phyloP scores from a whole-genome alignment of 2,329 filamentous ascomycete genomes.

The Cercospora canescens region DNA sequence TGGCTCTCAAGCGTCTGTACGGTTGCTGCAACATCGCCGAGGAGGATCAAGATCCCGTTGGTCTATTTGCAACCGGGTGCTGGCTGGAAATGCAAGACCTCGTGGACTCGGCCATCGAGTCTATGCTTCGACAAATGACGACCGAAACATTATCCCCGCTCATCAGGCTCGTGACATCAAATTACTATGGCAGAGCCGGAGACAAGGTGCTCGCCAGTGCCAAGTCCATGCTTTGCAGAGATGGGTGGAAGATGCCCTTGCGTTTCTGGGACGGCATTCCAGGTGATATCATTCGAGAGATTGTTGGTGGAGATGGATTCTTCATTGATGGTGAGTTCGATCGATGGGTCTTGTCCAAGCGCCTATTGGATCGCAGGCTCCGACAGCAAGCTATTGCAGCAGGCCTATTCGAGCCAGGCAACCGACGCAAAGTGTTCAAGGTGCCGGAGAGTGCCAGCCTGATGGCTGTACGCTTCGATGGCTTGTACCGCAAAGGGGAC shows the following conservation, averaged over 20 bases:
- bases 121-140: slow-evolving; percentile 57
- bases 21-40: slow-evolving; percentile 51
- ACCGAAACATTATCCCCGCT: slow-evolving; percentile 50
- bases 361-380: slow-evolving; percentile 54
- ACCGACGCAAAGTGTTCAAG: slow-evolving; percentile 44
- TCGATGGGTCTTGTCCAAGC: slow-evolving; percentile 56
- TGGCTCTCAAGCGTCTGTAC: slow-evolving; percentile 57
- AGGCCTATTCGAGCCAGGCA: slow-evolving; percentile 48
- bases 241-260: slow-evolving; percentile 58
- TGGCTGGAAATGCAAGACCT: slow-evolving; percentile 61
- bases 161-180: slow-evolving; percentile 55
- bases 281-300: slow-evolving; percentile 58
- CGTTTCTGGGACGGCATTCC: slow-evolving; percentile 59
- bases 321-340: slow-evolving; percentile 60
- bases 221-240: slow-evolving; percentile 59
- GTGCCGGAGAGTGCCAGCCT: slow-evolving; percentile 50
- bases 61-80: slow-evolving; percentile 57
- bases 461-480: slow-evolving; percentile 55
- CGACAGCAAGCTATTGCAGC: slow-evolving; percentile 48
- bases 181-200: slow-evolving; percentile 57
- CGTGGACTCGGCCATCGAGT: slow-evolving; percentile 54
- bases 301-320: slow-evolving; percentile 60
- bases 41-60: slow-evolving; percentile 54
- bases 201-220: slow-evolving; percentile 57
- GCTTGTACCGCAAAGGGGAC: slow-evolving; percentile 51